Conservation (phyloP, 2,329 filamentous ascomycete genomes). For the Aspergillus carbonarius region DNA sequence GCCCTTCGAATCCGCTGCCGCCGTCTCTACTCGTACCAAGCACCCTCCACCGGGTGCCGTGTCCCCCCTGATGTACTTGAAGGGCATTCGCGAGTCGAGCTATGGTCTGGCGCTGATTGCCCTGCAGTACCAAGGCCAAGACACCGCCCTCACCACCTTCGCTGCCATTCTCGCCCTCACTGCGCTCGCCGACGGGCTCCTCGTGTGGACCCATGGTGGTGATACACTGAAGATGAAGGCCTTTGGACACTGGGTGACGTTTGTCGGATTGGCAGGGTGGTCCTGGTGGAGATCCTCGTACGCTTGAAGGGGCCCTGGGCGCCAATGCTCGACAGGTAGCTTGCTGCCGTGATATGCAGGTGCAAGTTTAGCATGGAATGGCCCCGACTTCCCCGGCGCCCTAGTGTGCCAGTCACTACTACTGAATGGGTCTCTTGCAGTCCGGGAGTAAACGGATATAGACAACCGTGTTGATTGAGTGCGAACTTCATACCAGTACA, state of each 20-base stretch:
- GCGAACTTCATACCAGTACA: too few relatives aligned
- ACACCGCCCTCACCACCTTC: slow-evolving; percentile 11
- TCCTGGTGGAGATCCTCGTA: slow-evolving; percentile 16
- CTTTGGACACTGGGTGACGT: slow-evolving; percentile 12
- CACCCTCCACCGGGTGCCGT: neutral
- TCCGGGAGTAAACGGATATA: too few relatives aligned
- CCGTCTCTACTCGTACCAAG: neutral
- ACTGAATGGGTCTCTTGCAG: too few relatives aligned
- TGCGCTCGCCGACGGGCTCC: slow-evolving; percentile 12
- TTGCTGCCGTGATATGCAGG: too few relatives aligned
- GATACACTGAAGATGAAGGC: slow-evolving; percentile 10
- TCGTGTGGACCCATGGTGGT: slow-evolving; percentile 14
- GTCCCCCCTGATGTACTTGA: slow-evolving; percentile 18
- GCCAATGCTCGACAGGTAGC: too few relatives aligned
- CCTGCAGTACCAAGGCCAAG: slow-evolving; percentile 14
- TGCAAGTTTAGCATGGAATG: too few relatives aligned
- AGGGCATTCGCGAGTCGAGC: slow-evolving; percentile 18
- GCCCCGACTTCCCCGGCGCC: too few relatives aligned
- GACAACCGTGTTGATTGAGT: too few relatives aligned
- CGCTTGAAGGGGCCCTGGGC: neutral
- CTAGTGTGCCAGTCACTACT: too few relatives aligned
- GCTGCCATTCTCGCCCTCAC: slow-evolving; percentile 9
- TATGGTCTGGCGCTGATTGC: slow-evolving; percentile 15
- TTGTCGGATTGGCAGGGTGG: slow-evolving; percentile 8
- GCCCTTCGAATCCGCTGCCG: neutral